Conservation (phyloP, 495 filamentous ascomycete genomes). For the Aspergillus bridgeri region DNA sequence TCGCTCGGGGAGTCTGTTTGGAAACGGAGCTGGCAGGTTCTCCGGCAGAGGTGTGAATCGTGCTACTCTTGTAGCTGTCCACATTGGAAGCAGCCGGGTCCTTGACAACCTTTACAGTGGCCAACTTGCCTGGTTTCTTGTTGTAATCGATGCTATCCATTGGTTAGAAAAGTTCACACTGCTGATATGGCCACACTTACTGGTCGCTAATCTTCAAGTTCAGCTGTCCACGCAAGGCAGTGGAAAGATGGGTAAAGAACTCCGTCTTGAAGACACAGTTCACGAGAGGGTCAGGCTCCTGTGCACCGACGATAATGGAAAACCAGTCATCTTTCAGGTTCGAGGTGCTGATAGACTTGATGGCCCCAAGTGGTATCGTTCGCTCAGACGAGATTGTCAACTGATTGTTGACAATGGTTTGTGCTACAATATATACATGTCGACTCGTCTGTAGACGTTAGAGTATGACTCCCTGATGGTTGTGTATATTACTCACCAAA, state of each 20-base stretch:
- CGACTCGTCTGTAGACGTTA: conserved; percentile 58
- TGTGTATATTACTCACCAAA: conserved; percentile 47
- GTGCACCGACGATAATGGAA: conserved; percentile 80
- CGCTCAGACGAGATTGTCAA: conserved; percentile 76
- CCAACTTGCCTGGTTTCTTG: conserved; percentile 95
- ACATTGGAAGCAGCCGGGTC: conserved; percentile 67
- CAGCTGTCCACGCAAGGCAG: conserved; percentile 69
- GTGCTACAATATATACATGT: conserved; percentile 83
- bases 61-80: conserved; percentile 91
- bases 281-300: conserved; percentile 87
- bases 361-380: conserved; percentile 75
- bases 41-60: conserved; percentile 80
- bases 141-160: conserved; percentile 75
- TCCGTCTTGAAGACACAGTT: conserved; percentile 97
- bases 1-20: conserved; percentile 77
- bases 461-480: not conserved
- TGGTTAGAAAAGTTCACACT: conserved; percentile 22
- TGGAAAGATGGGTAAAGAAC: conserved; percentile 85
- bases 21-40: conserved; percentile 82
- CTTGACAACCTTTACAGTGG: conserved; percentile 81
- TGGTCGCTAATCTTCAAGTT: conserved; percentile 76
- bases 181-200: conserved; percentile 29
- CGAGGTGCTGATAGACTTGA: conserved; percentile 79
- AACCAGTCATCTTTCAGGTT: conserved; percentile 94
- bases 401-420: conserved; percentile 78